phyloP scores from a whole-genome alignment of 495 filamentous ascomycete species.

The Cercophora newfieldiana region DNA sequence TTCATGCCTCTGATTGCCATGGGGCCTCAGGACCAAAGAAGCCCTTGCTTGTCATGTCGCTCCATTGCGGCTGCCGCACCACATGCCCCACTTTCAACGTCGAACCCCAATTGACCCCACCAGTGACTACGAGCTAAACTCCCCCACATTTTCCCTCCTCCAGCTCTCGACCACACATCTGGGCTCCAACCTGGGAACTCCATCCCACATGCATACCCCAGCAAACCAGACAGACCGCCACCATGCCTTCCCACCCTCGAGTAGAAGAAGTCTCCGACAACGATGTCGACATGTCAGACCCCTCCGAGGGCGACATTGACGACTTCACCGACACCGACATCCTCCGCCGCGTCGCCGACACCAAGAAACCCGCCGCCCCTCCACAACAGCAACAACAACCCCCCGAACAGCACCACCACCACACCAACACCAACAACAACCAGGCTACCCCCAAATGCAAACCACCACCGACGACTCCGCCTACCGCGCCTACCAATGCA shows the following conservation, averaged over 20 bases:
- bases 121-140: constrained; percentile 2
- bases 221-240: constrained; percentile 24
- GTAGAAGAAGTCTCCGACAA: constrained; percentile 88
- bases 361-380: constrained; percentile 29
- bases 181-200: constrained; percentile 5
- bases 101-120: constrained; percentile 13
- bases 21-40: not conserved
- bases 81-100: constrained; percentile 24
- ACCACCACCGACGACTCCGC: constrained; percentile 53
- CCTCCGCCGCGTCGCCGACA: constrained; percentile 25
- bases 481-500: constrained; percentile 78
- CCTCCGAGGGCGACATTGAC: constrained; percentile 66
- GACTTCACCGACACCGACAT: constrained; percentile 55
- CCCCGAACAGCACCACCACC: constrained; percentile 18
- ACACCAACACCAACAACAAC: constrained; percentile 18
- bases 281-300: constrained; percentile 74
- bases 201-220: constrained; percentile 11
- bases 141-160: constrained; percentile 16
- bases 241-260: constrained; percentile 75
- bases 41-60: not conserved
- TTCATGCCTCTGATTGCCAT: not conserved
- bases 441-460: constrained; percentile 34
- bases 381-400: constrained; percentile 23
- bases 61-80: not conserved
- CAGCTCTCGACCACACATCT: not conserved